Evolutionary conservation across 2,329 filamentous ascomycete species (phyloP), one percentile per base, ranked within the genome.

Genomic region (Grosmannia penicillata): DNA sequence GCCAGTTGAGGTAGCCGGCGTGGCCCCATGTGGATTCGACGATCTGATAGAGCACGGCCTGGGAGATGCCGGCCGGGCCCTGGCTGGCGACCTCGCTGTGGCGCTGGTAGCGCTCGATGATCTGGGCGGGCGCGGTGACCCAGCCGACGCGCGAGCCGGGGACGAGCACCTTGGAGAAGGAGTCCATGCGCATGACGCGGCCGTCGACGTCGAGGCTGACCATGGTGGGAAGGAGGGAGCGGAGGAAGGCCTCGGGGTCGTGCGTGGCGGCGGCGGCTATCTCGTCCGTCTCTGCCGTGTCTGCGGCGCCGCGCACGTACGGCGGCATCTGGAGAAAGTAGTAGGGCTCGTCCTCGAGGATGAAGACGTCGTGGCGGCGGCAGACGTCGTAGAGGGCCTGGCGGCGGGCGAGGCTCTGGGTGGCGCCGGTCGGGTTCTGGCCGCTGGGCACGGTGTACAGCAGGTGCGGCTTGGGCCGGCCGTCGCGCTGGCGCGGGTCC

Each of bases 291-390:
- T 65, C 58, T 7, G 79, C 78, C 0, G 72, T 69, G 4, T 64
- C 59, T 2, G 65, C 58, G 0, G 68, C 56, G 14, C 65, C 58
- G 13, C 72, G 68, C 2, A 68, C 68, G 58, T 86, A 89, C 0
- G 79, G 75, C 49, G 82, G 75, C 80, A 86, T 83, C 58, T 94
- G 87, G 26, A 94, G 67, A 62, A 89, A 94, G 60, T 93, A 94
- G 62, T 94, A 94, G 2, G 87, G 87, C 55, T 94, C 87, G 54
- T 94, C 87, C 61, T 95, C 87, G 48, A 94, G 63, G 53, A 95
- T 87, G 61, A 74, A 81, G 29, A 94, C 52, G 53, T 94, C 82
- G 57, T 94, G 84, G 60, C 84, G 85, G 54, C 80, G 78, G 24
- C 79, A 82, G 13, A 93, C 70, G 26, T 65, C 65, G 59, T 94